phyloP scores from a whole-genome alignment of 2,329 filamentous ascomycete genomes.

The Fusarium marasasianum region DNA sequence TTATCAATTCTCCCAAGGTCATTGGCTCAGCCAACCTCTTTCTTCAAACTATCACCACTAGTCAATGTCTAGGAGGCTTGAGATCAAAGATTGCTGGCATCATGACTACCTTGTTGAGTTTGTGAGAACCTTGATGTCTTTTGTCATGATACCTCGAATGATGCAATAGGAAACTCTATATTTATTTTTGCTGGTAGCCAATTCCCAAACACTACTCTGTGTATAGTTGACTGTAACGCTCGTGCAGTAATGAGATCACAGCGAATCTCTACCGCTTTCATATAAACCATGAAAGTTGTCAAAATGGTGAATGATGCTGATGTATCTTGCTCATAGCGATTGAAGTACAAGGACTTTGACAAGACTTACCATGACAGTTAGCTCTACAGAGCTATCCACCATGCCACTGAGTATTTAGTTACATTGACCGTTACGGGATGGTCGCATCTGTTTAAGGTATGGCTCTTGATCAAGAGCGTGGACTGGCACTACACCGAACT shows the following conservation, averaged over 20 bases:
- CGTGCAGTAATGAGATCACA: neutral
- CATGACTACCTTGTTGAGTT: neutral
- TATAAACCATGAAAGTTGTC: too few relatives aligned
- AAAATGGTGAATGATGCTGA: rapidly evolving
- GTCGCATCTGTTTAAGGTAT: too few relatives aligned
- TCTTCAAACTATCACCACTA: neutral
- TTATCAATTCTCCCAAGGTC: neutral
- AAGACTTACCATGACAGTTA: neutral
- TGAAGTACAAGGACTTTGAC: neutral
- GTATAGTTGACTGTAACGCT: too few relatives aligned
- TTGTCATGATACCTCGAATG: neutral
- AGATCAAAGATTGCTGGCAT: too few relatives aligned
- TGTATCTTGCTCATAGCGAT: neutral
- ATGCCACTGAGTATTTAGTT: too few relatives aligned
- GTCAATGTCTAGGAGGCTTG: neutral
- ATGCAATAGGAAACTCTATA: neutral
- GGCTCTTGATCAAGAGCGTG: too few relatives aligned
- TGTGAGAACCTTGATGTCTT: slow-evolving; percentile 24
- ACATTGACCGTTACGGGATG: too few relatives aligned
- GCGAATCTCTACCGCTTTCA: too few relatives aligned
- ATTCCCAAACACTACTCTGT: too few relatives aligned
- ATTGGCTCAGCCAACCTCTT: neutral
- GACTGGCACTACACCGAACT: too few relatives aligned
- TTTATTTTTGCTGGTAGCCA: neutral
- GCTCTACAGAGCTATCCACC: too few relatives aligned